phyloP scores from a whole-genome alignment of 306 rosid species.

The Potentilla sterilis region DNA sequence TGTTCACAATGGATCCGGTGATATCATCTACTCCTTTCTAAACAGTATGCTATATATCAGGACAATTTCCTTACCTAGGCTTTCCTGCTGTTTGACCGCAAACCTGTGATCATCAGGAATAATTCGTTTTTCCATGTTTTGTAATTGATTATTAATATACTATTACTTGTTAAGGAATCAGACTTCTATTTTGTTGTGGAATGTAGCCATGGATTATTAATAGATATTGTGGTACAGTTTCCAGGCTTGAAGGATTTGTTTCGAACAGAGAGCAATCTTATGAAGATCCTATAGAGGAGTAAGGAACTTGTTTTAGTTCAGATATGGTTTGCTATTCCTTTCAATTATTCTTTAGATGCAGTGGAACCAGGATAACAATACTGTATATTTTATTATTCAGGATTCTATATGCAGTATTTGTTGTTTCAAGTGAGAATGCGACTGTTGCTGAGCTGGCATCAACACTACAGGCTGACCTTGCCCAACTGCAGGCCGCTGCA shows the following conservation, averaged over 20 bases:
- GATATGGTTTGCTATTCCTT: constrained; percentile 23
- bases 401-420: constrained; percentile 94
- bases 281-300: constrained; percentile 99
- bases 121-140: not conserved
- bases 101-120: not conserved
- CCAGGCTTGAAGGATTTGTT: constrained; percentile 98
- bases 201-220: constrained; percentile 23
- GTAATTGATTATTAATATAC: not conserved
- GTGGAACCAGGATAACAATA: constrained; percentile 27
- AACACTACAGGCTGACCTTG: constrained; percentile 80
- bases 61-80: constrained; percentile 3
- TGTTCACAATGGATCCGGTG: not conserved
- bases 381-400: constrained; percentile 37
- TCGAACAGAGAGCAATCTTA: constrained; percentile 97
- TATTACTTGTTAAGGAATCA: not conserved
- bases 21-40: not conserved
- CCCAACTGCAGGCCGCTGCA: constrained; percentile 88
- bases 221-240: constrained; percentile 56
- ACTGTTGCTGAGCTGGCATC: constrained; percentile 88
- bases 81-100: constrained; percentile 6
- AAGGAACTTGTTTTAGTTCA: constrained; percentile 43
- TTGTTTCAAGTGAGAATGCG: constrained; percentile 91
- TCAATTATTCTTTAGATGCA: constrained; percentile 14
- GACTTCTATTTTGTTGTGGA: not conserved
- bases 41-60: not conserved